Evolutionary conservation across 345 rosid genomes (phyloP).

Genomic region (Ceriops decandra): DNA sequence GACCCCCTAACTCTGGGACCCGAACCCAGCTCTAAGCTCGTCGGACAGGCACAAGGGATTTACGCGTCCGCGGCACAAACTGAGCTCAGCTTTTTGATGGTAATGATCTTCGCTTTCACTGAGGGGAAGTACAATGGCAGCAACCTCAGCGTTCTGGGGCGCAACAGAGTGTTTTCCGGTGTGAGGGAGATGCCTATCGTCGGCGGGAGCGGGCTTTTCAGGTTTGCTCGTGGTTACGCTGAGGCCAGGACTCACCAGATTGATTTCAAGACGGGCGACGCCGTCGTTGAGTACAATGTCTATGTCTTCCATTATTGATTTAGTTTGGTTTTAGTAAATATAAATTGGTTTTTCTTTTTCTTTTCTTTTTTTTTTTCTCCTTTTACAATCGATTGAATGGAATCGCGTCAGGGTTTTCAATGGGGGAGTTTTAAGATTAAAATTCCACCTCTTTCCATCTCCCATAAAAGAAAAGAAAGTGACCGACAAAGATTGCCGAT

Average conservation of each 20-base stretch:
- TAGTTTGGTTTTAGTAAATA: neutral
- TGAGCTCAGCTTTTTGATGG: slow-evolving; percentile 13
- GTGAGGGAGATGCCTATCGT: slow-evolving; percentile 15
- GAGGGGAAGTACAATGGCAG: slow-evolving; percentile 14
- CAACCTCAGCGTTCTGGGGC: slow-evolving; percentile 6
- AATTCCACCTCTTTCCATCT: too few relatives aligned
- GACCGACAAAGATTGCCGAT: too few relatives aligned
- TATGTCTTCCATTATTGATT: slow-evolving; percentile 28
- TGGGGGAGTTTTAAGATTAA: too few relatives aligned
- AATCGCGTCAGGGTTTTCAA: too few relatives aligned
- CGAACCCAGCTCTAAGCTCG: slow-evolving; percentile 3
- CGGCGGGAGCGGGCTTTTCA: slow-evolving; percentile 20
- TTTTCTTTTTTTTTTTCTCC: too few relatives aligned
- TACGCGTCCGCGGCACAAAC: slow-evolving; percentile 3
- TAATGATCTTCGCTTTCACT: slow-evolving; percentile 7
- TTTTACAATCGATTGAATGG: too few relatives aligned
- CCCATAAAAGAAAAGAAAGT: too few relatives aligned
- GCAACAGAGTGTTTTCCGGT: neutral
- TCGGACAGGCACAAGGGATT: slow-evolving; percentile 13
- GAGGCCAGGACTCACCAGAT: slow-evolving; percentile 14
- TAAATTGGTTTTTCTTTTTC: neutral
- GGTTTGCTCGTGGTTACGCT: slow-evolving; percentile 23
- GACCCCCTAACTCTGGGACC: slow-evolving; percentile 11
- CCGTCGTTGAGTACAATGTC: slow-evolving; percentile 25
- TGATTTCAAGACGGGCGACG: slow-evolving; percentile 7